phyloP scores from a whole-genome alignment of 2,329 filamentous ascomycete species.

The Penicillium janthinellum region DNA sequence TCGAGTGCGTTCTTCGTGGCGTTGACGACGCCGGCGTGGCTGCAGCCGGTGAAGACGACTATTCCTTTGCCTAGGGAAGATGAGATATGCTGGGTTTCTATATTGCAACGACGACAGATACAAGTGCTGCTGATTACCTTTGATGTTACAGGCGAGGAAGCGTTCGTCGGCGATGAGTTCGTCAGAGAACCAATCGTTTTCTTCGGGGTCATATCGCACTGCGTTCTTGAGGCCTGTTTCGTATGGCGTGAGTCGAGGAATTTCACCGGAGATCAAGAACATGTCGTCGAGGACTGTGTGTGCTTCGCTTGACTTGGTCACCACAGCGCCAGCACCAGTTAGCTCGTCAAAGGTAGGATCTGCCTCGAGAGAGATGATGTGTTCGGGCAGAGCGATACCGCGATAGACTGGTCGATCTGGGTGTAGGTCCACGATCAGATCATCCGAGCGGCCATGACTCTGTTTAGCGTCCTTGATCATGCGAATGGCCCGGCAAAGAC shows the following conservation, averaged over 20 bases:
- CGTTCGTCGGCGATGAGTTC: conserved; percentile 56
- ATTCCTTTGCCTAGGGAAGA: conserved; percentile 49
- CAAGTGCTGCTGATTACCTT: conserved; percentile 40
- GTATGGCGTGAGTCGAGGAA: conserved; percentile 54
- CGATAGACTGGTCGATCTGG: conserved; percentile 55
- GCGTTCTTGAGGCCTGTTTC: conserved; percentile 52
- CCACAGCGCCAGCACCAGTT: conserved; percentile 42
- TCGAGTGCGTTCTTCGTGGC: conserved; percentile 50
- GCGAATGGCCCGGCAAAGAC: conserved; percentile 52
- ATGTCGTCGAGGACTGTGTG: conserved; percentile 54
- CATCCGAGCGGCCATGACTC: conserved; percentile 18
- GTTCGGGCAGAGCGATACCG: conserved; percentile 46
- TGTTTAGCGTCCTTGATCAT: conserved; percentile 50
- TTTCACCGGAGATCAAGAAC: conserved; percentile 58
- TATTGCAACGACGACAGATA: rapidly evolving
- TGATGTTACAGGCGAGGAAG: conserved; percentile 56
- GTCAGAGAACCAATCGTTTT: conserved; percentile 51
- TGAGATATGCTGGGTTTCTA: not conserved
- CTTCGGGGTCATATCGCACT: conserved; percentile 46
- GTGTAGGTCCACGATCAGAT: conserved; percentile 54
- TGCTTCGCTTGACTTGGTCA: conserved; percentile 42
- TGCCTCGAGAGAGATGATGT: conserved; percentile 54
- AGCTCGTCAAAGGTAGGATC: conserved; percentile 57
- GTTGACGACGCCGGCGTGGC: conserved; percentile 59
- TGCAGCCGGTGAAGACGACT: conserved; percentile 59